phyloP scores from a whole-genome alignment of 2,329 filamentous ascomycete species.

The Calonectria henricotiae region DNA sequence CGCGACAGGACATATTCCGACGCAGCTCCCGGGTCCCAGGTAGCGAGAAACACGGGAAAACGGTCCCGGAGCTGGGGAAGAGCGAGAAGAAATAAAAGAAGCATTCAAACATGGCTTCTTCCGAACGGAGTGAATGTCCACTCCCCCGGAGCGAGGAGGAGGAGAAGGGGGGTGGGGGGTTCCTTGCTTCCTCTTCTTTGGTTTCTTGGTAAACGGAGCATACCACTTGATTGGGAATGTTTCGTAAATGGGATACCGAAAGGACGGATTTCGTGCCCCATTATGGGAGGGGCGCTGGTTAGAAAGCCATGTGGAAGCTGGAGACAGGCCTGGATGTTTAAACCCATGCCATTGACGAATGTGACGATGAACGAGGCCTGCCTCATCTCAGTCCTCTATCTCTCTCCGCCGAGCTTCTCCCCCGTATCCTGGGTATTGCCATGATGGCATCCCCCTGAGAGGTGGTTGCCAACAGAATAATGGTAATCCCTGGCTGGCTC shows the following conservation, averaged over 20 bases:
- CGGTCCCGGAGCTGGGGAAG: constrained; percentile 14
- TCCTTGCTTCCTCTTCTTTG: not conserved
- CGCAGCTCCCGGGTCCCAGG: constrained; percentile 27
- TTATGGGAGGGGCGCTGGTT: not conserved
- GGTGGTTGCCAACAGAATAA: constrained; percentile 2
- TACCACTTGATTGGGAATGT: constrained; percentile 12
- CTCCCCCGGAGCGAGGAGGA: not conserved
- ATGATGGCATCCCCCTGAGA: constrained; percentile 27
- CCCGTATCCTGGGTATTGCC: too few species aligned
- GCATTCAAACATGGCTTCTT: constrained; percentile 22
- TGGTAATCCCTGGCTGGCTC: constrained; percentile 3
- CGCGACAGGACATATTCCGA: constrained; percentile 12
- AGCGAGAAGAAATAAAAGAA: not conserved
- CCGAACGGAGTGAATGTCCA: constrained; percentile 11
- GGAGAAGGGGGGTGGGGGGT: not conserved
- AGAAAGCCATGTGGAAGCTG: not conserved
- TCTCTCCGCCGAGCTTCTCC: not conserved
- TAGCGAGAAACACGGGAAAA: constrained; percentile 27
- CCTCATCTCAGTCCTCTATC: not conserved
- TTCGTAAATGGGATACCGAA: constrained; percentile 1
- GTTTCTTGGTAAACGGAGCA: constrained; percentile 11
- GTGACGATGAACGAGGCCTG: not conserved
- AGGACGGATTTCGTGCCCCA: constrained; percentile 4
- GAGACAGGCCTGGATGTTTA: not conserved
- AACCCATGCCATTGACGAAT: constrained; percentile 3